These are phyloP conservation scores for Geranium brycei DNA, from an alignment of 345 rosid species.

Conservation along the genomic window DNA sequence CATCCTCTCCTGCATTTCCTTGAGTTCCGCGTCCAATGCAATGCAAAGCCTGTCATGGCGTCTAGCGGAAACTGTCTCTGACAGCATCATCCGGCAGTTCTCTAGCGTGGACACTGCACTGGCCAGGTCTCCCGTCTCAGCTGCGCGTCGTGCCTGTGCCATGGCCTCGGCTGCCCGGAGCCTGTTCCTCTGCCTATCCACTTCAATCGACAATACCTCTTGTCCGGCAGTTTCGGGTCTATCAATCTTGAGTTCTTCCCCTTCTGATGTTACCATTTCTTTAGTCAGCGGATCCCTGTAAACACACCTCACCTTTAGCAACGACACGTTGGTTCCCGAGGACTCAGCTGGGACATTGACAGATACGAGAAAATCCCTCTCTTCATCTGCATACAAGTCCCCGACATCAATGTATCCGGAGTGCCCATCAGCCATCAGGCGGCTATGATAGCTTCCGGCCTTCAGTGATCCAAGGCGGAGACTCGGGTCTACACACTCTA, in stretches of 20 bases:
- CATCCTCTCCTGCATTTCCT: slow-evolving; percentile 38
- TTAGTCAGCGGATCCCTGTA: slow-evolving; percentile 69
- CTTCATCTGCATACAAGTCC: slow-evolving; percentile 90
- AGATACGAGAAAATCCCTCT: slow-evolving; percentile 71
- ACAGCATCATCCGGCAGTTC: slow-evolving; percentile 36
- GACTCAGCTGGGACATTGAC: slow-evolving; percentile 53
- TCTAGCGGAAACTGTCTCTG: slow-evolving; percentile 56
- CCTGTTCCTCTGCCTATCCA: slow-evolving; percentile 86
- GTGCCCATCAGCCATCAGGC: slow-evolving; percentile 28
- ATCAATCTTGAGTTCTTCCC: slow-evolving; percentile 39
- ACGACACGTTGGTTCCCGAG: slow-evolving; percentile 28
- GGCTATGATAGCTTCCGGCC: slow-evolving; percentile 68
- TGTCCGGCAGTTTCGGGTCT: slow-evolving; percentile 45
- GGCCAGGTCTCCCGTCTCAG: slow-evolving; percentile 68
- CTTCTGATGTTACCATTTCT: slow-evolving; percentile 38
- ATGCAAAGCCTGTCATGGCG: slow-evolving; percentile 59
- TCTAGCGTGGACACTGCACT: slow-evolving; percentile 63
- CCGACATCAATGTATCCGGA: slow-evolving; percentile 60
- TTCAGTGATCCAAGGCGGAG: slow-evolving; percentile 46
- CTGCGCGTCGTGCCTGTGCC: slow-evolving; percentile 58
- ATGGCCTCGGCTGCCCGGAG: slow-evolving; percentile 82
- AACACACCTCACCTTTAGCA: slow-evolving; percentile 62
- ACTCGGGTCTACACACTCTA: slow-evolving; percentile 40
- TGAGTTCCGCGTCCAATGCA: slow-evolving; percentile 78
- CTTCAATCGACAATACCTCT: slow-evolving; percentile 58